These are phyloP conservation scores for Nemania abortiva DNA, from an alignment of 2,329 filamentous ascomycete species.

Conservation along the genomic window DNA sequence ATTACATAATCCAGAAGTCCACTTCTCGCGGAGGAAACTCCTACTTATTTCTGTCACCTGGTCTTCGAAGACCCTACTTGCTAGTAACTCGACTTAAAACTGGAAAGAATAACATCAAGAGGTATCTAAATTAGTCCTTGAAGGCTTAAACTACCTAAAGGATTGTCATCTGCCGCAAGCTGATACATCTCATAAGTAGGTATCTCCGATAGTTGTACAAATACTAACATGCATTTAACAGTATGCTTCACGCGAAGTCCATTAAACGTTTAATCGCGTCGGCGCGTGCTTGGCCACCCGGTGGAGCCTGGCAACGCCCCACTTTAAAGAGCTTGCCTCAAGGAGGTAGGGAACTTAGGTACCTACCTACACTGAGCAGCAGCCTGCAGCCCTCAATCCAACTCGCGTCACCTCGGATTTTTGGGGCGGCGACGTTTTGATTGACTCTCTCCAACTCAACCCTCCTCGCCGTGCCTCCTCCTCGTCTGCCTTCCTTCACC, in stretches of 20 bases:
- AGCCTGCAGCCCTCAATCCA: conserved; percentile 10
- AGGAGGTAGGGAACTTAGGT: not conserved
- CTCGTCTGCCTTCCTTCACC: conserved; percentile 18
- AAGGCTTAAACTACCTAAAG: too few species aligned
- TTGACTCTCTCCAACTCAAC: conserved; percentile 25
- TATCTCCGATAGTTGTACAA: not conserved
- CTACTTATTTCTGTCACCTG: too few species aligned
- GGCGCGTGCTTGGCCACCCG: conserved; percentile 8
- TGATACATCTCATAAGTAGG: too few species aligned
- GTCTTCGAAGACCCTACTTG: too few species aligned
- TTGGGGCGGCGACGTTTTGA: conserved; percentile 38
- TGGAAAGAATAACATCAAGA: too few species aligned
- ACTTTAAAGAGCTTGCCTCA: conserved; percentile 40
- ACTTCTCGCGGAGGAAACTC: too few species aligned
- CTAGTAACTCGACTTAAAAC: too few species aligned
- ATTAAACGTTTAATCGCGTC: conserved; percentile 20
- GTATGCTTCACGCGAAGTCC: conserved; percentile 2
- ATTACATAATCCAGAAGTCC: too few species aligned
- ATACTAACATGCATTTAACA: not conserved
- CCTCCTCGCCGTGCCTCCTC: conserved; percentile 52
- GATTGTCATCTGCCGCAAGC: too few species aligned
- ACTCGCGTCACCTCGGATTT: conserved; percentile 46
- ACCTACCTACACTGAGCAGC: not conserved
- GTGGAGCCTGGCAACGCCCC: not conserved
- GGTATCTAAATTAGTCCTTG: too few species aligned